Conservation (phyloP, 257 asterid genomes). For the Dorcoceras hygrometricum region DNA sequence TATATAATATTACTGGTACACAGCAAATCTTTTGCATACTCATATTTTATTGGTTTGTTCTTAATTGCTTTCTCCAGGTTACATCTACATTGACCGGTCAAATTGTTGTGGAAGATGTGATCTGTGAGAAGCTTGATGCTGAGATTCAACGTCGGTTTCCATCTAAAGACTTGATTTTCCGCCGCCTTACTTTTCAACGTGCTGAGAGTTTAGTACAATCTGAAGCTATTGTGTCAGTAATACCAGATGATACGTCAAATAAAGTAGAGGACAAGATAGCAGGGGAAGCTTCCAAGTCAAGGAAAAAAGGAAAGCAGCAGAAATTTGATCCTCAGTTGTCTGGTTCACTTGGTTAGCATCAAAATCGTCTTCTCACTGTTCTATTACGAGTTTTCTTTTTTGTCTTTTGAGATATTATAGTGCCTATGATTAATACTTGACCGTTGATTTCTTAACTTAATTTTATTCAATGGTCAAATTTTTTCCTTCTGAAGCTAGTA, state of each 20-base stretch:
- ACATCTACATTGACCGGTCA: conserved; percentile 77
- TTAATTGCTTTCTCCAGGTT: conserved; percentile 43
- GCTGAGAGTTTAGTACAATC: conserved; percentile 79
- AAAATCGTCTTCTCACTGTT: conserved; percentile 16
- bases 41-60: background rate
- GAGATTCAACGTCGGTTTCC: conserved; percentile 41
- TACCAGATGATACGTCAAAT: conserved; percentile 26
- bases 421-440: background rate
- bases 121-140: conserved; percentile 52
- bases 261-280: conserved; percentile 36
- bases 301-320: conserved; percentile 47
- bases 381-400: conserved; percentile 1
- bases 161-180: conserved; percentile 51
- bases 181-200: conserved; percentile 83
- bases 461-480: background rate
- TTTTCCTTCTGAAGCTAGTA: background rate
- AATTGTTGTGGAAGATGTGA: conserved; percentile 81
- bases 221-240: conserved; percentile 69
- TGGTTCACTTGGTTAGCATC: conserved; percentile 34
- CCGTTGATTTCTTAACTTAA: background rate
- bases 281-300: conserved; percentile 35
- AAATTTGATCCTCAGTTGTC: conserved; percentile 31
- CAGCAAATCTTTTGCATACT: background rate
- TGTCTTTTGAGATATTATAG: conserved; percentile 5
- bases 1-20: background rate